These are phyloP conservation scores for Hypericum androsaemum DNA, from an alignment of 345 rosid species.

Conservation along the genomic window DNA sequence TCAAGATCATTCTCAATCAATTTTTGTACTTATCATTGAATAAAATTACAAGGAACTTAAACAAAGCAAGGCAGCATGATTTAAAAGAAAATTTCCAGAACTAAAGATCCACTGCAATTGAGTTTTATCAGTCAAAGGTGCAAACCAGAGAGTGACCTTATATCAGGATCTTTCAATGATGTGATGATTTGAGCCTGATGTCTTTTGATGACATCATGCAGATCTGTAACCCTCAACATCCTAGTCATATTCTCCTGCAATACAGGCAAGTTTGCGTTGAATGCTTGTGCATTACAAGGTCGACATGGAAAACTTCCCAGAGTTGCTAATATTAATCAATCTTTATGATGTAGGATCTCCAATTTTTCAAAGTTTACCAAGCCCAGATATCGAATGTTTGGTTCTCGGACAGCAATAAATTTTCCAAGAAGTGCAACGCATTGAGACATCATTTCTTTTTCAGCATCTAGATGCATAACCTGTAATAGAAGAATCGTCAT, in stretches of 20 bases:
- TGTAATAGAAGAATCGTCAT: slow-evolving; percentile 20
- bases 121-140: background rate
- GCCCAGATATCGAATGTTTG: slow-evolving; percentile 98
- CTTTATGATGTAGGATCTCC: no score
- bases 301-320: background rate
- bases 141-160: slow-evolving; percentile 41
- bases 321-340: slow-evolving; percentile 1
- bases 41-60: no score
- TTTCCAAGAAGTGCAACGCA: slow-evolving; percentile 98
- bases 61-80: no score
- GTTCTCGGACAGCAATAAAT: slow-evolving; percentile 98
- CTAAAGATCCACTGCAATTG: background rate
- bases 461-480: slow-evolving; percentile 99
- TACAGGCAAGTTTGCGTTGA: no score
- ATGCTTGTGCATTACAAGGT: no score
- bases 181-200: slow-evolving; percentile 97
- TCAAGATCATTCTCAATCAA: no score
- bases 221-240: slow-evolving; percentile 97
- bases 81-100: no score
- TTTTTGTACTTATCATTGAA: no score
- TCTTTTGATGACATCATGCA: slow-evolving; percentile 93
- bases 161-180: slow-evolving; percentile 96
- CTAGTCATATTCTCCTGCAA: slow-evolving; percentile 98
- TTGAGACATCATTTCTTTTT: slow-evolving; percentile 99
- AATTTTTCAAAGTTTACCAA: slow-evolving; percentile 49